Evolutionary conservation across 2,329 filamentous ascomycete genomes (phyloP).

Genomic region (Rutstroemia sp.): DNA sequence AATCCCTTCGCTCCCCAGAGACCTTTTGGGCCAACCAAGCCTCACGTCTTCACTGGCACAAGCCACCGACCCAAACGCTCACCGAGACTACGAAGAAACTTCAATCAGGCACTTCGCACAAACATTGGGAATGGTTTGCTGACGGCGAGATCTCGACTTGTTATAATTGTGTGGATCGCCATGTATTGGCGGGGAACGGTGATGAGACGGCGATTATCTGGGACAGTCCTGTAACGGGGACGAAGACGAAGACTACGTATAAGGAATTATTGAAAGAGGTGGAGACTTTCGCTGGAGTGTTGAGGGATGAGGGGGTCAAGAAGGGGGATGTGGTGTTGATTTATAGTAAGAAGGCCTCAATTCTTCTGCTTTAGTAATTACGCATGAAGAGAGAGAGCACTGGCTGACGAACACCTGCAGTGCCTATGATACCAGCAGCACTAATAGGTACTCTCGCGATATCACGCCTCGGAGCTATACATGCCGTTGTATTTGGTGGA

Average conservation of each 20-base stretch:
- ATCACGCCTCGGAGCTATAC: constrained; percentile 75
- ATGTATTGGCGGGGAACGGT: constrained; percentile 75
- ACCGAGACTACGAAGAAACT: constrained; percentile 55
- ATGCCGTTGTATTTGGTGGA: constrained; percentile 88
- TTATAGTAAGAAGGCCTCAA: constrained; percentile 82
- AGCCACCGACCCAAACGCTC: constrained; percentile 58
- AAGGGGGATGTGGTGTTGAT: constrained; percentile 84
- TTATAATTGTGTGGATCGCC: constrained; percentile 86
- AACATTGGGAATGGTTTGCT: constrained; percentile 85
- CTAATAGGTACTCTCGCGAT: constrained; percentile 81
- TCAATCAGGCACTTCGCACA: constrained; percentile 53
- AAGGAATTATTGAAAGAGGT: constrained; percentile 69
- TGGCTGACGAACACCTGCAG: constrained; percentile 35
- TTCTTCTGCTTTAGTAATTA: no score
- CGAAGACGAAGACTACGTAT: constrained; percentile 70
- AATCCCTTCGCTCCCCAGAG: constrained; percentile 61
- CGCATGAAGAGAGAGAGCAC: not conserved
- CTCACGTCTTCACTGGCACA: constrained; percentile 72
- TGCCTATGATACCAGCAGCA: constrained; percentile 93
- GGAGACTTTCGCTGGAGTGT: constrained; percentile 70
- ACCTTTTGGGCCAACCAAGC: constrained; percentile 72
- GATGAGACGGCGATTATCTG: constrained; percentile 70
- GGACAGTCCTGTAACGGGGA: constrained; percentile 76
- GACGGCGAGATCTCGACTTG: constrained; percentile 84
- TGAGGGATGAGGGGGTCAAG: constrained; percentile 73